phyloP scores from a whole-genome alignment of 23 red algal genomes.

The Agarophyton chilense region DNA sequence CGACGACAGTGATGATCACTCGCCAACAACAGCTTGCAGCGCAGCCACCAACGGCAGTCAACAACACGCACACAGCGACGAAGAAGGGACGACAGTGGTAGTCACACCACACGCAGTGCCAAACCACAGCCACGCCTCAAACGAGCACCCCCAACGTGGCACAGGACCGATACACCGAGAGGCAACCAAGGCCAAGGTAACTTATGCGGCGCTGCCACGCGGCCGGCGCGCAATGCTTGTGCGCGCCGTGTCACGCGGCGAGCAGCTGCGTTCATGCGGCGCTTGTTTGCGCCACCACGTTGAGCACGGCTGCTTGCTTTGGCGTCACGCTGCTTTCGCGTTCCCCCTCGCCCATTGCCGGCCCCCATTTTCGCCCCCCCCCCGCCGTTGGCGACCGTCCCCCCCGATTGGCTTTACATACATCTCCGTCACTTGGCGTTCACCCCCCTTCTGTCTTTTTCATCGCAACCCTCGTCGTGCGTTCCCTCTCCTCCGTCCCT shows the following conservation, averaged over 20 bases:
- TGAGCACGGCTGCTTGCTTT: background rate
- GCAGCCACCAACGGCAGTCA: no score
- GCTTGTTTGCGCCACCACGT: background rate
- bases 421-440: background rate
- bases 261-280: background rate
- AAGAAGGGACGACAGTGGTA: no score
- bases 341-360: no score
- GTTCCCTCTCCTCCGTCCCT: no score
- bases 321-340: background rate
- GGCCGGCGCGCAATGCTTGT: background rate
- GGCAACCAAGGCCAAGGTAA: no score
- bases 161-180: no score
- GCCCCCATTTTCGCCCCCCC: no score
- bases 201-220: constrained; percentile 16
- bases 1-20: no score
- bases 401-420: background rate
- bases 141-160: background rate
- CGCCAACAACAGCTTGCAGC: no score
- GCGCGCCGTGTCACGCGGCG: constrained; percentile 1
- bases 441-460: background rate
- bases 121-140: background rate
- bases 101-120: background rate
- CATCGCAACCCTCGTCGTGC: no score
- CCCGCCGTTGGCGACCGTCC: background rate
- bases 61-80: no score